Conservation (phyloP, 164 flowering plant genomes). For the Berberis vulgaris region DNA sequence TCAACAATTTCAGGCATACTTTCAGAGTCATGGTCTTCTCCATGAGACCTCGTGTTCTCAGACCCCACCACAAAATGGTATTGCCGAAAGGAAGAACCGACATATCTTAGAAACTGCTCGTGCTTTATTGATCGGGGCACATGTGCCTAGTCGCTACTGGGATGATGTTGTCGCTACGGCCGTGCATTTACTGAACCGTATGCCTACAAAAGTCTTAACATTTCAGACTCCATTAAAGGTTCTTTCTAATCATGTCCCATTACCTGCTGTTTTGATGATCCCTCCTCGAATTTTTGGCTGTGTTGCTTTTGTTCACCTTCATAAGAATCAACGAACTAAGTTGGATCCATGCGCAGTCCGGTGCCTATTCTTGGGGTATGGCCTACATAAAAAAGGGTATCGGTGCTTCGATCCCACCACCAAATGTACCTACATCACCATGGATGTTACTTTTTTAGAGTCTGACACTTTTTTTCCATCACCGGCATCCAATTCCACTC, state of each 20-base stretch:
- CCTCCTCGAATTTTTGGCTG: constrained; percentile 5
- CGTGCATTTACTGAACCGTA: neutral
- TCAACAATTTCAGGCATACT: neutral
- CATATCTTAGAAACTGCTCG: neutral
- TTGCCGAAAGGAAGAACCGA: neutral
- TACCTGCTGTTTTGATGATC: neutral
- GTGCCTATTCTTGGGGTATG: constrained; percentile 1
- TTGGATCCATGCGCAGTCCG: neutral
- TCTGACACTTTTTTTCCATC: neutral
- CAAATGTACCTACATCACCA: neutral
- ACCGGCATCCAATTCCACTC: neutral
- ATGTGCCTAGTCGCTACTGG: neutral
- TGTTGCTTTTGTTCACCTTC: neutral
- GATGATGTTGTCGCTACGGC: neutral
- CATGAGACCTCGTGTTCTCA: neutral
- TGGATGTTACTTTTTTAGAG: constrained; percentile 6
- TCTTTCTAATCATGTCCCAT: neutral
- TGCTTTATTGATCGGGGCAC: neutral
- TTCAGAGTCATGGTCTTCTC: neutral
- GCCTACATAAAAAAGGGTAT: neutral
- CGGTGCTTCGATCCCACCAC: constrained; percentile 1
- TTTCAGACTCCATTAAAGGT: neutral
- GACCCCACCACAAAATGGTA: neutral
- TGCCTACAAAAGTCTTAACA: neutral
- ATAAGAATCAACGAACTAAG: neutral